Percentiles rank a stretch among this genome's conserved stretches.
These are phyloP conservation scores for Anastatica hierochuntica DNA, from an alignment of 345 rosid species.

Conservation along the genomic window DNA sequence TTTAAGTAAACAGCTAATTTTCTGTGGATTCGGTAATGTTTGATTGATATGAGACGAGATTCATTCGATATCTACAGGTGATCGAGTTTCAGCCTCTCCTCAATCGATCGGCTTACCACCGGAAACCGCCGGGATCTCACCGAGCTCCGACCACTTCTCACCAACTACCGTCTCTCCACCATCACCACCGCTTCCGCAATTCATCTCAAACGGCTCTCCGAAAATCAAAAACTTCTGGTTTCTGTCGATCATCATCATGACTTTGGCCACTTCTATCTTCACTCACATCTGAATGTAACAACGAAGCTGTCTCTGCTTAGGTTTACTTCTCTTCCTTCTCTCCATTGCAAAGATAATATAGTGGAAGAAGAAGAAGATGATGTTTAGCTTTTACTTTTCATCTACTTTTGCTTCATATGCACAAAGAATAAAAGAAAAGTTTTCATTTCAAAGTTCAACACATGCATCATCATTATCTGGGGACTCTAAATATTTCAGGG, in stretches of 20 bases:
- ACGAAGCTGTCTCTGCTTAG: neutral
- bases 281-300: slow-evolving; percentile 2
- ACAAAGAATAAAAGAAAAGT: too few relatives aligned
- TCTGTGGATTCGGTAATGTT: neutral
- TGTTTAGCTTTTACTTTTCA: neutral
- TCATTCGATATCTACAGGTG: slow-evolving; percentile 24
- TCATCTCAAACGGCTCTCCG: neutral
- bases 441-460: slow-evolving; percentile 3
- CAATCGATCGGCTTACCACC: slow-evolving; percentile 15
- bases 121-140: slow-evolving; percentile 7
- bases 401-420: neutral
- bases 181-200: neutral
- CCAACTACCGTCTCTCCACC: slow-evolving; percentile 21
- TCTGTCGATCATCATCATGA: neutral
- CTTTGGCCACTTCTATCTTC: neutral
- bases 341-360: neutral
- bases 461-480: neutral
- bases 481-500: too few relatives aligned
- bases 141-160: slow-evolving; percentile 13
- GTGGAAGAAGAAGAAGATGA: neutral
- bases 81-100: slow-evolving; percentile 8
- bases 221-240: slow-evolving; percentile 11
- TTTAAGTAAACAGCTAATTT: neutral
- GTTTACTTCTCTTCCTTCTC: neutral
- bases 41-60: slow-evolving; percentile 5